Conservation (phyloP, 1,139 yeast genomes). For the Kodamaea derodonti region DNA sequence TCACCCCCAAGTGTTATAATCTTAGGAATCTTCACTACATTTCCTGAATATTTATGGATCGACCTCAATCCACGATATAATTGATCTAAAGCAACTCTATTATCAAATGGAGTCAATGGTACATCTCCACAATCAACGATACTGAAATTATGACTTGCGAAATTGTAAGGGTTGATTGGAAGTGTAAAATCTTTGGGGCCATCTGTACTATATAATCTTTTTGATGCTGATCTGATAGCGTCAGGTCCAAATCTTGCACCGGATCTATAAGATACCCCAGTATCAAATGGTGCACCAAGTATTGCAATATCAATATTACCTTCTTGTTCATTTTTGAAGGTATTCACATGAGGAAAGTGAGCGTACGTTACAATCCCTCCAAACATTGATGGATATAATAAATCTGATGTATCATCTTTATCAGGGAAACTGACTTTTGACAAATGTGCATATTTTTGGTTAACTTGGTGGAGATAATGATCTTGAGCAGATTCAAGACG, state of each 20-base stretch:
- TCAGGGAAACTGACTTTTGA: conserved; percentile 21
- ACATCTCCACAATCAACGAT: conserved; percentile 56
- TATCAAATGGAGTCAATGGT: conserved; percentile 54
- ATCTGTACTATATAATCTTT: conserved; percentile 34
- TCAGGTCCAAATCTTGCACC: conserved; percentile 54
- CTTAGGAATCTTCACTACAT: conserved; percentile 24
- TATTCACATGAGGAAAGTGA: conserved; percentile 23
- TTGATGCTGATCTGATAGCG: conserved; percentile 36
- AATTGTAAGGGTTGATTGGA: conserved; percentile 15
- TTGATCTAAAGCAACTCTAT: conserved; percentile 50
- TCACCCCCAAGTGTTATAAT: conserved; percentile 58
- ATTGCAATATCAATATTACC: conserved; percentile 40
- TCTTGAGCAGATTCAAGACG: conserved; percentile 1
- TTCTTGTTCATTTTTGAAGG: conserved; percentile 1
- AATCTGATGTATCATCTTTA: conserved; percentile 36
- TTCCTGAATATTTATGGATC: conserved; percentile 31
- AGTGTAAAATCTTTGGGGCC: conserved; percentile 11
- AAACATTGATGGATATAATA: conserved; percentile 21
- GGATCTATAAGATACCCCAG: conserved; percentile 46
- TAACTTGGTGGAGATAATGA: background rate
- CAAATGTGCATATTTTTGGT: conserved; percentile 9
- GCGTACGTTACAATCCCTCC: conserved; percentile 49
- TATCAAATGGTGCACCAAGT: conserved; percentile 52
- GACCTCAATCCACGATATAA: conserved; percentile 49
- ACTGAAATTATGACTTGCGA: conserved; percentile 26